Evolutionary conservation across 208 protist species (phyloP).

Genomic region (Strigomonas culicis): DNA sequence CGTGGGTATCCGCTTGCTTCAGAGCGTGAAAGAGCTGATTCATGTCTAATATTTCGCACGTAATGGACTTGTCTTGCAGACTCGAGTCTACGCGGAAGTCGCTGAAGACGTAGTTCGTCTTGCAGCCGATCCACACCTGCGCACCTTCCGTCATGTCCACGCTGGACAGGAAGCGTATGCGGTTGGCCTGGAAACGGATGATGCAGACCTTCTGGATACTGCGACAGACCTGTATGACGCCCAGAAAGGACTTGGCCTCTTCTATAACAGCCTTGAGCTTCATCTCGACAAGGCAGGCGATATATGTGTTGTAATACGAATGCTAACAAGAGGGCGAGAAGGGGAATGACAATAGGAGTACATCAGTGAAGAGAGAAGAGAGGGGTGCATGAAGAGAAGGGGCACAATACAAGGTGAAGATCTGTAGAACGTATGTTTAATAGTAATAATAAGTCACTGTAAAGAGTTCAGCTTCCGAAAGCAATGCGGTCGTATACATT

Average conservation of each 20-base stretch:
- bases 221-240: constrained; percentile 55
- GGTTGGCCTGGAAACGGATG: constrained; percentile 51
- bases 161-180: constrained; percentile 66
- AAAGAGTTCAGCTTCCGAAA: background rate
- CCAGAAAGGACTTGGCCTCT: constrained; percentile 47
- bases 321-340: constrained; percentile 15
- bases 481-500: background rate
- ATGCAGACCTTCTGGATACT: constrained; percentile 60
- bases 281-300: constrained; percentile 27
- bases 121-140: constrained; percentile 71
- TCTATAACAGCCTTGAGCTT: constrained; percentile 72
- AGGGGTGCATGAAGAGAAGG: background rate
- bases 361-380: background rate
- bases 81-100: constrained; percentile 71
- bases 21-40: constrained; percentile 62
- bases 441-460: background rate
- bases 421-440: background rate
- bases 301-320: background rate
- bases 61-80: constrained; percentile 67
- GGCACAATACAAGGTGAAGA: background rate
- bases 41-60: constrained; percentile 67
- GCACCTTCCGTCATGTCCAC: constrained; percentile 49
- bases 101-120: constrained; percentile 52
- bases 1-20: constrained; percentile 46
- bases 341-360: constrained; percentile 13